Evolutionary conservation across 495 filamentous ascomycete species (phyloP).

Genomic region (Penicillium antarcticum): DNA sequence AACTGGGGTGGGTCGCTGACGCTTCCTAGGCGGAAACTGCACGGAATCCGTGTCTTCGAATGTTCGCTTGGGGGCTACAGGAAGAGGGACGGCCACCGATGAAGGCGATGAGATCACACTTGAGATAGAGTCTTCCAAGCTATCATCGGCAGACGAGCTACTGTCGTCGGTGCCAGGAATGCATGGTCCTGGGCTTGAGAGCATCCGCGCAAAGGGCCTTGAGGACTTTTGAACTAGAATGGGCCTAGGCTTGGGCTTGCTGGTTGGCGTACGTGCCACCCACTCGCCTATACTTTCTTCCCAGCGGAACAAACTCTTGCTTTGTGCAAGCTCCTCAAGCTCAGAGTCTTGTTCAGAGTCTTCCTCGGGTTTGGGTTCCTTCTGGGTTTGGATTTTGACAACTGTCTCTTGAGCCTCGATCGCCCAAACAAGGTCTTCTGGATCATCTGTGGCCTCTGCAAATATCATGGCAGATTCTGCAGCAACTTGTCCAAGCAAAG

Average conservation of each 20-base stretch:
- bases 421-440: slow-evolving; percentile 49
- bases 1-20: slow-evolving; percentile 17
- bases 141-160: slow-evolving; percentile 17
- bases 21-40: slow-evolving; percentile 24
- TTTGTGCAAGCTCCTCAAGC: slow-evolving; percentile 2
- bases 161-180: slow-evolving; percentile 25
- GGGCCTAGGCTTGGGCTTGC: slow-evolving; percentile 19
- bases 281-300: slow-evolving; percentile 56
- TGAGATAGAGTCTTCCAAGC: slow-evolving; percentile 16
- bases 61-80: slow-evolving; percentile 22
- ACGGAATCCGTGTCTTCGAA: slow-evolving; percentile 8
- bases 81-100: slow-evolving; percentile 23
- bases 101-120: slow-evolving; percentile 29
- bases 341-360: slow-evolving; percentile 15
- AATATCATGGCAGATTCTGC: slow-evolving; percentile 47
- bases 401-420: slow-evolving; percentile 41
- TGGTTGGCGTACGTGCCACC: slow-evolving; percentile 45
- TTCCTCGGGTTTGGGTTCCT: not conserved
- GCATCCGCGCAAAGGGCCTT: slow-evolving; percentile 6
- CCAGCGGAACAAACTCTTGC: slow-evolving; percentile 44
- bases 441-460: slow-evolving; percentile 42
- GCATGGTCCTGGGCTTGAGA: slow-evolving; percentile 5
- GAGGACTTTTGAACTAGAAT: not conserved
- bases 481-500: slow-evolving; percentile 38
- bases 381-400: slow-evolving; percentile 16